Conservation (phyloP, 192 early-diverging fungal species). For the Backusella morwellensis region DNA sequence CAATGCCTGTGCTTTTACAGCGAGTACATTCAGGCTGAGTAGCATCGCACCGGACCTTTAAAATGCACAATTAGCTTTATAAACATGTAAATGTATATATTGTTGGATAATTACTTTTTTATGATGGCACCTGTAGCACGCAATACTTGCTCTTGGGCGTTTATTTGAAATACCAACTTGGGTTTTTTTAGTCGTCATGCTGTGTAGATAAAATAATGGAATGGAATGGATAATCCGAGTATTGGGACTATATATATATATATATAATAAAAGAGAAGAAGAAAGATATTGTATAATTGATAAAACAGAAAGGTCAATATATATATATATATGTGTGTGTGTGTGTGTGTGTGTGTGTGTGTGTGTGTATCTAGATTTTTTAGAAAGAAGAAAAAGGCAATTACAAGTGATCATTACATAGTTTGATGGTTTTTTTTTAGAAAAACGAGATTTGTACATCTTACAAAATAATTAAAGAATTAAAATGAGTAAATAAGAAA, state of each 20-base stretch:
- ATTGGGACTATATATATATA: too few species aligned
- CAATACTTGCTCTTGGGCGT: constrained; percentile 27
- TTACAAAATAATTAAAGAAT: neutral
- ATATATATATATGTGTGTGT: neutral
- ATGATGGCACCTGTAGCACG: constrained; percentile 29
- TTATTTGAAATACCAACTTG: constrained; percentile 11
- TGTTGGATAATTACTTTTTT: constrained; percentile 22
- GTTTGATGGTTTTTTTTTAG: neutral
- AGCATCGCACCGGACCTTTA: constrained; percentile 29
- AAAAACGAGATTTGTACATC: neutral
- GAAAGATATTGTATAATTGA: neutral
- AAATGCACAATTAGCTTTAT: neutral
- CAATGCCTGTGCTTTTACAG: constrained; percentile 12
- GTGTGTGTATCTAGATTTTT: neutral
- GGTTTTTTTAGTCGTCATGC: neutral
- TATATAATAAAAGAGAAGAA: neutral
- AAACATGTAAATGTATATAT: neutral
- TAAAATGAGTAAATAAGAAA: constrained; percentile 3
- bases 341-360: neutral
- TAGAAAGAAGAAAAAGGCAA: neutral
- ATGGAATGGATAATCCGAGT: neutral
- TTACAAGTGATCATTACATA: neutral
- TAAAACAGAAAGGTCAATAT: neutral
- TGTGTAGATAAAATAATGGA: neutral
- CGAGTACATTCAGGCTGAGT: constrained; percentile 25